These are phyloP conservation scores for Intubia oerlemansii DNA, from an alignment of 2,329 filamentous ascomycete species.

Conservation along the genomic window DNA sequence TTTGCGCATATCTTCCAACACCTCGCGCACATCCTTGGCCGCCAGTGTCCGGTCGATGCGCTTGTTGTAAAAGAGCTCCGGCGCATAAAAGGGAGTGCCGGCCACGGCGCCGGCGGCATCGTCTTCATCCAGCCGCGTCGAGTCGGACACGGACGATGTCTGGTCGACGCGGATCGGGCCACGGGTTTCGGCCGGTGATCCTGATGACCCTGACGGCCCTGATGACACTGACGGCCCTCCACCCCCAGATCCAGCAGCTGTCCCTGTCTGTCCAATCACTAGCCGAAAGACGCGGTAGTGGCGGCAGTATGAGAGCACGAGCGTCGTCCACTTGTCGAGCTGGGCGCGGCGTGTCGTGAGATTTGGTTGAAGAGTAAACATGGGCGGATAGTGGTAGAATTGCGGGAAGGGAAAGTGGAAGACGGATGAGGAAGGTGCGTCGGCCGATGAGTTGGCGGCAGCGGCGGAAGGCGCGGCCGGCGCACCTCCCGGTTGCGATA, in stretches of 20 bases:
- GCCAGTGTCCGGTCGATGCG: slow-evolving; percentile 28
- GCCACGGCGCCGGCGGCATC: slow-evolving; percentile 1
- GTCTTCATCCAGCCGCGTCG: slow-evolving; percentile 1
- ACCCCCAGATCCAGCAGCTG: too few relatives aligned
- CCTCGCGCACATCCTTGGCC: slow-evolving; percentile 29
- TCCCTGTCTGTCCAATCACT: slow-evolving; percentile 30
- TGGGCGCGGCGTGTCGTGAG: slow-evolving; percentile 52
- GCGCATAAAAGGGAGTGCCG: slow-evolving; percentile 6
- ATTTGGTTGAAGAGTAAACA: slow-evolving; percentile 68
- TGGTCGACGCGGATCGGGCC: slow-evolving; percentile 18
- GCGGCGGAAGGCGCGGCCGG: too few relatives aligned
- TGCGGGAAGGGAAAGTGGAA: slow-evolving; percentile 31
- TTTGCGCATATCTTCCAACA: slow-evolving; percentile 36
- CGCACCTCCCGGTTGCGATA: too few relatives aligned
- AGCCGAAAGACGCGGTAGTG: slow-evolving; percentile 60
- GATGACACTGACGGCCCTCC: slow-evolving; percentile 11
- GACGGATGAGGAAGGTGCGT: neutral
- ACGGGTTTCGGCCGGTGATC: slow-evolving; percentile 14
- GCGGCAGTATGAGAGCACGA: slow-evolving; percentile 68
- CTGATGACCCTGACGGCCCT: too few relatives aligned
- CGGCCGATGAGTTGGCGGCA: too few relatives aligned
- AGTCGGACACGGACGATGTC: slow-evolving; percentile 7
- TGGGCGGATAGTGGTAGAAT: slow-evolving; percentile 59
- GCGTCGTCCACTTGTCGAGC: slow-evolving; percentile 64
- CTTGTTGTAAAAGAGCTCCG: slow-evolving; percentile 34